phyloP scores from a whole-genome alignment of 2,329 filamentous ascomycete species.

The Phoma sp. region DNA sequence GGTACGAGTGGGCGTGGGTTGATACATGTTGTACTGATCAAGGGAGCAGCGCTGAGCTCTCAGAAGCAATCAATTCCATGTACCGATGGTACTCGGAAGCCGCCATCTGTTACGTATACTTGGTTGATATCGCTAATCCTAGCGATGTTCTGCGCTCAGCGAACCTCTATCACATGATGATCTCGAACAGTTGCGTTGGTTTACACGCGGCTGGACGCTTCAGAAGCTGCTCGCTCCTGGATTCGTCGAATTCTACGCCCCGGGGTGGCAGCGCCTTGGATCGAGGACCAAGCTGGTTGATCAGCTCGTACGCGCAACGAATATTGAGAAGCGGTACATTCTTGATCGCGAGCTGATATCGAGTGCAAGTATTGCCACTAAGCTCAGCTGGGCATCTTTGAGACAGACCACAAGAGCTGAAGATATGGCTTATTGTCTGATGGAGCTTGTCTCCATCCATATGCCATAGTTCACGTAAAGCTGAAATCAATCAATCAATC shows the following conservation, averaged over 20 bases:
- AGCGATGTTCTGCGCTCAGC: too few relatives aligned
- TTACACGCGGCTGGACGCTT: background rate
- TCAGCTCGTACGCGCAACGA: background rate
- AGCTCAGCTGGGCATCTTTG: background rate
- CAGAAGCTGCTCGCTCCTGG: background rate
- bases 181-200: background rate
- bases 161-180: too few relatives aligned
- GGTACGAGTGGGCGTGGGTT: constrained; percentile 5
- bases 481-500: too few relatives aligned
- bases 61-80: background rate
- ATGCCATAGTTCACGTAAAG: too few relatives aligned
- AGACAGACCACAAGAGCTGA: background rate
- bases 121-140: background rate
- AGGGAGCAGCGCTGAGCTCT: background rate
- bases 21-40: constrained; percentile 50
- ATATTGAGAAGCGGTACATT: background rate
- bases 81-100: constrained; percentile 1
- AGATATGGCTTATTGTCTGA: background rate
- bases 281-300: background rate
- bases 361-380: background rate
- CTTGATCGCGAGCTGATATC: background rate
- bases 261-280: background rate
- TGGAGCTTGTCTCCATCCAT: background rate
- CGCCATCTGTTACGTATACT: background rate
- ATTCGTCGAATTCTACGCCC: background rate